Base-by-base conservation (phyloP, 495 filamentous ascomycete species). In the Neurospora sp. region DNA sequence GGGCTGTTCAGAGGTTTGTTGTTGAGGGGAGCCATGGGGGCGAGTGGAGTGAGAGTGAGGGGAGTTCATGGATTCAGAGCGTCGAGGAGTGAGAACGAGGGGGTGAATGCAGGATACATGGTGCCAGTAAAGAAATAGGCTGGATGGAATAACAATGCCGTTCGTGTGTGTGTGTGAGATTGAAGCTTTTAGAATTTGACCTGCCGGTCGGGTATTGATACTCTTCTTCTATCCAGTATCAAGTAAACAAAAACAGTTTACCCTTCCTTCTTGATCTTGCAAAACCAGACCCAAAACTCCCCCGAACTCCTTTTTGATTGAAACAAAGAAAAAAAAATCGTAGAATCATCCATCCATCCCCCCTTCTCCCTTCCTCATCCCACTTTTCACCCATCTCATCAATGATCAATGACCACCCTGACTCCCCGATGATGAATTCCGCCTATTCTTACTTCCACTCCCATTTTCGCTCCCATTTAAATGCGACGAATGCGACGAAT, bases 1-100 rank as follows among this genome's bases (percentile, higher is more conserved):
- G 76, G 78, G 37, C 70, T 27, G 76, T 79, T 44, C 72, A 75
- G 65, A 68, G 70, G 47, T 78, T 59, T 59, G 20, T 59, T 1
- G 47, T 27, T 14, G 47, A 27, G 20, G 9, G 10, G 10, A 7
- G 47, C 20, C 10, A 59, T 20, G 47, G 20, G 8, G 8, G n/a
- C 8, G 44, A 47, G 44, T 9, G 18, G 45, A 47, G 45, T 47
- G 45, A 8, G 8, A 27, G 20, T 53, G 20, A 53, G 45, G 20
- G 20, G 10, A 53, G 45, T 53, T 3, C 20, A 4, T 53, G 20
- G 22, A 27, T 20, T 14, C 6, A 53, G 45, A 9, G 20, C 20
- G 20, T 27, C 8, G 10, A 12, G 45, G 20, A 1, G 20, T 53
- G 45, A 22, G 8, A 53, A 53, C 8, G 45, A 27, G 27, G 4